Evolutionary conservation across 768 basidiomycete species (phyloP), one percentile per base, ranked within the genome.

Genomic region (Leccinum longicurvipes): DNA sequence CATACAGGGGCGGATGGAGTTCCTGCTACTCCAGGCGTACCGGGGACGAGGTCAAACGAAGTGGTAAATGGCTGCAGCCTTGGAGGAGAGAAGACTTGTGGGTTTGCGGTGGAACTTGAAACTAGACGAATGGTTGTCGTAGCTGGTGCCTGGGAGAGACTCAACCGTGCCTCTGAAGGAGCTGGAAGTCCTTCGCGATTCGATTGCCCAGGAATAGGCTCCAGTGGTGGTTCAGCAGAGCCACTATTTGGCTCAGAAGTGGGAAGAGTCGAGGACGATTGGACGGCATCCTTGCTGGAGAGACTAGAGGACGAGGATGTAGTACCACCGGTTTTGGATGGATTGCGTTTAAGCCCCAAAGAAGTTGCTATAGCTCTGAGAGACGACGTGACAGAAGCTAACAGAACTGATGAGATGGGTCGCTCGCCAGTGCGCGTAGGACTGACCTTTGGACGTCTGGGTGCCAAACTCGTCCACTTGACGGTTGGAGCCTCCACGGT

Each of bases 281-380:
- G 62, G 28, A 23, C 24, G 15, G 42, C 48, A 10, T 63, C 65
- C 45, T 55, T 49, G 45, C 63, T 65, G n/a, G 66, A 59, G 24
- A 67, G 55, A 48, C 63, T 62, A 25, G 70, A 67, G 27, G 74
- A 73, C 10, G 75, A 72, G 10, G 73, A 69, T 11, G 59, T 15
- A 0, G 58, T 54, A 27, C 27, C 48, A 17, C 31, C 44, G 31
- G 47, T 46, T 51, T 67, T 64, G 27, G 60, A 56, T 27, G 25
- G 27, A 32, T 72, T 67, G 27, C 84, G 84, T 68, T 84, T 89
- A 63, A 91, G 77, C 39, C 87, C 86, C 27, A 90, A 75, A 12
- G 90, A 89, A 41, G 76, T 84, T n/a, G 87, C 91, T 41, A 93
- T 74, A 0, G 86, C 84, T 67, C 79, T 86, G 58, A 93, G 79